Base-by-base conservation (phyloP, 2,329 filamentous ascomycete species). In the Zalaria obscura region DNA sequence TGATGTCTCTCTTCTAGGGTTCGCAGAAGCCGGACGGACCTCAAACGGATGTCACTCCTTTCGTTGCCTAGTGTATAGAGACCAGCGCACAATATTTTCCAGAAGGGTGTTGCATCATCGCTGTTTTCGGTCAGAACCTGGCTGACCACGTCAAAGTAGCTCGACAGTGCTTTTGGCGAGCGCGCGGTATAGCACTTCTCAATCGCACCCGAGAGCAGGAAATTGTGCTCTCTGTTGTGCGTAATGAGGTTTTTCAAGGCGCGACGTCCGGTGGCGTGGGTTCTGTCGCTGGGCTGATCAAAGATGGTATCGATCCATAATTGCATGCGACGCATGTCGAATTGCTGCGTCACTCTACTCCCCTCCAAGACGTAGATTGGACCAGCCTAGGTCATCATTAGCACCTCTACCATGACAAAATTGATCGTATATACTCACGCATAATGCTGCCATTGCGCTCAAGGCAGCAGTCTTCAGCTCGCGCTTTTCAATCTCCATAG, bases 221-320 rank as follows among this genome's bases (percentile, higher is more conserved):
- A 87, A 0, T 83, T 75, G 48, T 89, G 83, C 43, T 93, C 85
- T 48, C 83, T 80, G 54, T 98, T 98, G 62, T 94, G 82, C 8
- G 87, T 67, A 41, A 98, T 86, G 26, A 98, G 67, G 50, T 95
- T 95, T 51, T 83, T 86, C 35, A 98, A 65, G 5, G 91, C 91
- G 48, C 85, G 76, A 49, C 86, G 78, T 28, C 93, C 91, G 45
- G 93, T 95, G 2, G 83, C 70, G 56, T 95, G 93, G 64, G 89
- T 86, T 48, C 87, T 81, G 61, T 98, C 89, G 57, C 87, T 96
- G 6, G 80, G 78, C 0, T 85, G 87, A 48, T 82, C 86, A 63
- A 98, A 96, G 39, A 98, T 96, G 9, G 83, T 80, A 53, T 94
- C 86, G 41, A 98, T 82, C 91, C 93, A 98, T 5, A 82, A 78